These are phyloP conservation scores for Stylonectria norvegica DNA, from an alignment of 2,329 filamentous ascomycete species.

Conservation along the genomic window DNA sequence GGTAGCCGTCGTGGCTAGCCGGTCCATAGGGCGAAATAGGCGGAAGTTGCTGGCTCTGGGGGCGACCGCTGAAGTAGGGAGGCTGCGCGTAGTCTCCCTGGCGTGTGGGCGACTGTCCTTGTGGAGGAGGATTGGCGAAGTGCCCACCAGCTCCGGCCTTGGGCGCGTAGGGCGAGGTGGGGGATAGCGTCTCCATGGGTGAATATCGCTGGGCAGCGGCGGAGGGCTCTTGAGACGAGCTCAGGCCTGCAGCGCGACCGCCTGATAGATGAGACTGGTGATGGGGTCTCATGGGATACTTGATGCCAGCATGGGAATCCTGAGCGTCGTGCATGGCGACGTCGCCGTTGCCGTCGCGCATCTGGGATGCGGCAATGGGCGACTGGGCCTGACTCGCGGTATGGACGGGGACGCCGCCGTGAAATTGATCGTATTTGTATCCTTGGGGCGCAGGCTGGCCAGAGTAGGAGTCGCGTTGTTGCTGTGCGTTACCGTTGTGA, in stretches of 20 bases:
- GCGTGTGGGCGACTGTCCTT: slow-evolving; percentile 77
- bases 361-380: slow-evolving; percentile 53
- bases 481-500: slow-evolving; percentile 53
- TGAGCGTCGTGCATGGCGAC: slow-evolving; percentile 81
- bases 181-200: slow-evolving; percentile 85
- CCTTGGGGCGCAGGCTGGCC: slow-evolving; percentile 41
- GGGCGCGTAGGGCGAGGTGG: slow-evolving; percentile 71
- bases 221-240: slow-evolving; percentile 68
- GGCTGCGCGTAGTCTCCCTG: slow-evolving; percentile 58
- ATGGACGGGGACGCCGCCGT: slow-evolving; percentile 38
- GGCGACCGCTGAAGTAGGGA: slow-evolving; percentile 54
- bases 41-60: slow-evolving; percentile 63
- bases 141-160: slow-evolving; percentile 59
- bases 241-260: slow-evolving; percentile 56
- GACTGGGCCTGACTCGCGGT: slow-evolving; percentile 51
- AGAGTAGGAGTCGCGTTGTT: slow-evolving; percentile 49
- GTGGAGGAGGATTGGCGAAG: slow-evolving; percentile 49
- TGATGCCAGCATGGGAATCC: slow-evolving; percentile 80
- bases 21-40: slow-evolving; percentile 68
- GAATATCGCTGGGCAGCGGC: slow-evolving; percentile 89
- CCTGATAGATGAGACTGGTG: slow-evolving; percentile 69
- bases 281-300: slow-evolving; percentile 77
- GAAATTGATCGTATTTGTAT: slow-evolving; percentile 68
- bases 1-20: slow-evolving; percentile 64
- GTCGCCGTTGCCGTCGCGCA: slow-evolving; percentile 71